These are phyloP conservation scores for Boletus sensibilis DNA, from an alignment of 768 basidiomycete genomes.

Conservation along the genomic window DNA sequence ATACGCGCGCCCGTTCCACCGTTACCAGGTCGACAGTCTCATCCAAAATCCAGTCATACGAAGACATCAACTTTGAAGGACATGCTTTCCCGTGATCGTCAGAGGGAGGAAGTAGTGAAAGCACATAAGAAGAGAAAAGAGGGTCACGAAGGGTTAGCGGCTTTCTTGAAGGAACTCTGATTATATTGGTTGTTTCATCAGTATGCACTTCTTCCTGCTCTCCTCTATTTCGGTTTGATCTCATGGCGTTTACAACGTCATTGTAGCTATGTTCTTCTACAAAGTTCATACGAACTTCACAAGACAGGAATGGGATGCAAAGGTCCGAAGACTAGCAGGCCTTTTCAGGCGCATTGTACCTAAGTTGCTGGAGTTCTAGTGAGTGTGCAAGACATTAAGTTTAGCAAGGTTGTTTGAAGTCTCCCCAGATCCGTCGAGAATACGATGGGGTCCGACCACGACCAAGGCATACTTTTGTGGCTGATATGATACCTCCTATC, in stretches of 20 bases:
- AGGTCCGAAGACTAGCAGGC: neutral
- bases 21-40: conserved; percentile 28
- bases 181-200: neutral
- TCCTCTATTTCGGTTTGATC: neutral
- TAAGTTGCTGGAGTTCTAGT: neutral
- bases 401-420: neutral
- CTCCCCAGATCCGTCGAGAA: neutral
- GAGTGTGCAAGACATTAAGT: neutral
- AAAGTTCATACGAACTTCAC: too few species aligned
- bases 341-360: neutral
- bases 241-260: neutral
- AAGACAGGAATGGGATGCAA: neutral
- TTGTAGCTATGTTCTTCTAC: neutral
- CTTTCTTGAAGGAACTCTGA: conserved; percentile 40
- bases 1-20: neutral
- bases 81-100: conserved; percentile 61
- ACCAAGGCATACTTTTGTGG: neutral
- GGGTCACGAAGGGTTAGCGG: conserved; percentile 44
- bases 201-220: neutral
- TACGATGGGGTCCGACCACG: neutral
- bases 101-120: conserved; percentile 37
- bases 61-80: conserved; percentile 54
- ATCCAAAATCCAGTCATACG: conserved; percentile 37
- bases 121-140: conserved; percentile 22
- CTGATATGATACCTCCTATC: neutral